Percentiles rank a stretch among this genome's conserved stretches.
Conservation (phyloP, 495 filamentous ascomycete species). For the Neurospora pannonica region DNA sequence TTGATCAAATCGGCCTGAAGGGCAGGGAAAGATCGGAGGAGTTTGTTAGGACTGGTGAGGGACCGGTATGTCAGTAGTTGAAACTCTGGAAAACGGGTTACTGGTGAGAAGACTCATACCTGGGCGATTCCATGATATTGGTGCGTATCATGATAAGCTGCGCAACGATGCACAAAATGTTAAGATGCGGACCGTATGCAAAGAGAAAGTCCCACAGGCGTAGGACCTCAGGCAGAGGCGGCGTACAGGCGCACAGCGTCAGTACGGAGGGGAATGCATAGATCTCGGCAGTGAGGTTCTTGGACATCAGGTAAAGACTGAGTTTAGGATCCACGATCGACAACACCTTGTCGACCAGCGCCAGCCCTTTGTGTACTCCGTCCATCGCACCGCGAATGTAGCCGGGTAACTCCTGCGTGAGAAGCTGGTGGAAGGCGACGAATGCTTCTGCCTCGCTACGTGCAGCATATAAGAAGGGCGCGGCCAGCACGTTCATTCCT, state of each 20-base stretch:
- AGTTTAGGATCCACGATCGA: slow-evolving; percentile 86
- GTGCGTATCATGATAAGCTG: slow-evolving; percentile 85
- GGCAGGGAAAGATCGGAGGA: slow-evolving; percentile 80
- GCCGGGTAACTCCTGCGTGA: slow-evolving; percentile 81
- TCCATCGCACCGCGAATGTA: slow-evolving; percentile 97
- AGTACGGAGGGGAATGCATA: slow-evolving; percentile 97
- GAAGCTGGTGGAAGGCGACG: slow-evolving; percentile 77
- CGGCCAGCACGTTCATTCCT: slow-evolving; percentile 99
- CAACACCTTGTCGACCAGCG: slow-evolving; percentile 82
- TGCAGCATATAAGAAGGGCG: slow-evolving; percentile 91
- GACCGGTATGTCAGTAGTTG: slow-evolving; percentile 8
- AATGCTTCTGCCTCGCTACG: slow-evolving; percentile 93
- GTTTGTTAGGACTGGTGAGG: slow-evolving; percentile 67
- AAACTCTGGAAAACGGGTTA: background rate
- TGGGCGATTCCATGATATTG: slow-evolving; percentile 67
- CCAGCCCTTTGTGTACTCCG: slow-evolving; percentile 85
- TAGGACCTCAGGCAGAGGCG: slow-evolving; percentile 90
- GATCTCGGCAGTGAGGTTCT: slow-evolving; percentile 81
- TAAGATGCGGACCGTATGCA: slow-evolving; percentile 88
- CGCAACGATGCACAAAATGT: slow-evolving; percentile 95
- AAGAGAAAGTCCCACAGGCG: slow-evolving; percentile 98
- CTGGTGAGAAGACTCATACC: slow-evolving; percentile 41
- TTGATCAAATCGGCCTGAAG: slow-evolving; percentile 76
- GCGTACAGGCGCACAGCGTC: slow-evolving; percentile 91
- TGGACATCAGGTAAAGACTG: slow-evolving; percentile 68